A percentile compares a stretch with the other conserved stretches of the same genome.
Conservation (phyloP, 371 early-diverging fungal species). For the Circinella minor region DNA sequence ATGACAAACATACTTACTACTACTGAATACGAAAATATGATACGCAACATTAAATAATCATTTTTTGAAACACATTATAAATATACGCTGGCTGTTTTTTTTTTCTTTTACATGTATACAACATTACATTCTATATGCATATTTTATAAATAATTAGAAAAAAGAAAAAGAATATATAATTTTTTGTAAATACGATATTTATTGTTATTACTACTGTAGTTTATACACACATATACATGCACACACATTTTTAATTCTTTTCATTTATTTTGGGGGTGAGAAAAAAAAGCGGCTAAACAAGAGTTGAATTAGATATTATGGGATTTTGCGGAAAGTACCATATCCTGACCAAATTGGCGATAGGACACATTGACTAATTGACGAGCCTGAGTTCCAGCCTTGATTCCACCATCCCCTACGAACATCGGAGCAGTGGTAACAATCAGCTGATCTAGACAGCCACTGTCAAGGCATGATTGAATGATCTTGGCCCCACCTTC, state of each 20-base stretch:
- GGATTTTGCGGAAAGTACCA: conserved; percentile 26
- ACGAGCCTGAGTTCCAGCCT: conserved; percentile 11
- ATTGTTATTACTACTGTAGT: no score
- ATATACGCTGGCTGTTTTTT: no score
- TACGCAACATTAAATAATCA: not conserved
- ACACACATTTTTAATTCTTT: not conserved
- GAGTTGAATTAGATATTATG: not conserved
- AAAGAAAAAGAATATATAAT: not conserved
- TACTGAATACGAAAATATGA: conserved; percentile 1
- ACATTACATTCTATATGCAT: no score
- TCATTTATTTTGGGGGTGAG: no score
- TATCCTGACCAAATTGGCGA: conserved; percentile 34
- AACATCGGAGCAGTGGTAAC: conserved; percentile 82
- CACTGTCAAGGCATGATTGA: conserved; percentile 59
- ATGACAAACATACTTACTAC: not conserved
- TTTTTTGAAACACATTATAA: no score
- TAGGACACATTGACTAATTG: conserved; percentile 21
- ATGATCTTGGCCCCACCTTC: conserved; percentile 93
- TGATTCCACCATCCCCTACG: conserved; percentile 67
- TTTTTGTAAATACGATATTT: not conserved
- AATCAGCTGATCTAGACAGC: conserved; percentile 61
- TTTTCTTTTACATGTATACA: no score
- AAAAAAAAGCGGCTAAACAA: no score
- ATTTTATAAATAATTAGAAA: no score
- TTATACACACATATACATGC: no score